These are phyloP conservation scores for Stemphylium lycopersici DNA, from an alignment of 2,329 filamentous ascomycete species.

Conservation along the genomic window DNA sequence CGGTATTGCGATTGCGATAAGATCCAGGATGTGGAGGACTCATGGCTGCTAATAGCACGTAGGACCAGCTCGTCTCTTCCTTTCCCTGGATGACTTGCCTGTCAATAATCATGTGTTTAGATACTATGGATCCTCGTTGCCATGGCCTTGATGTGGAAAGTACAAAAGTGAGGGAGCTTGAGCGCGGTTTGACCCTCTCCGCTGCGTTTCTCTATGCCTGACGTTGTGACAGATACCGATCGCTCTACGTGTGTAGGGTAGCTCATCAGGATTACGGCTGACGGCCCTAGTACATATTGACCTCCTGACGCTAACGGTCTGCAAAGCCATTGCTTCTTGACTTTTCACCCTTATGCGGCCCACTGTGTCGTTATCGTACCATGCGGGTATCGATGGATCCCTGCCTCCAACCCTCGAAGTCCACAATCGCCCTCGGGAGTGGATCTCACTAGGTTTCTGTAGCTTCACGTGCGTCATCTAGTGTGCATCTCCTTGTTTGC, in stretches of 20 bases:
- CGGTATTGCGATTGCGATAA: slow-evolving; percentile 9
- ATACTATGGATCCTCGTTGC: slow-evolving; percentile 14
- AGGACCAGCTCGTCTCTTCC: slow-evolving; percentile 27
- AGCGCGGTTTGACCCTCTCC: slow-evolving; percentile 20
- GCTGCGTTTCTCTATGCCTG: slow-evolving; percentile 13
- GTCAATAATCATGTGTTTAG: slow-evolving; percentile 22
- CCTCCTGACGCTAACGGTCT: too few relatives aligned
- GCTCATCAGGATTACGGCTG: background rate
- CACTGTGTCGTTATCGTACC: too few relatives aligned
- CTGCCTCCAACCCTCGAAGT: too few relatives aligned
- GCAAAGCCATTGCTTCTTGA: too few relatives aligned
- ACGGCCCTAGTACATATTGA: too few relatives aligned
- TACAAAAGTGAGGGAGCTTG: background rate
- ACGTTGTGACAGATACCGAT: slow-evolving; percentile 20
- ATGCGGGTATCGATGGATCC: too few relatives aligned
- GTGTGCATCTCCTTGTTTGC: too few relatives aligned
- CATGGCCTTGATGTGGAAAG: slow-evolving; percentile 12
- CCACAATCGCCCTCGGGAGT: too few relatives aligned
- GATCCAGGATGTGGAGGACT: slow-evolving; percentile 16
- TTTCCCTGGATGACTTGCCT: slow-evolving; percentile 17
- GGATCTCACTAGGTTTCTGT: too few relatives aligned
- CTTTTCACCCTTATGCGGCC: too few relatives aligned
- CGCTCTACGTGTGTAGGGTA: background rate
- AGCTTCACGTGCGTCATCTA: too few relatives aligned
- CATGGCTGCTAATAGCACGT: slow-evolving; percentile 32